Conservation (phyloP, 78 protist species). For the Salpingoeca rosetta region DNA sequence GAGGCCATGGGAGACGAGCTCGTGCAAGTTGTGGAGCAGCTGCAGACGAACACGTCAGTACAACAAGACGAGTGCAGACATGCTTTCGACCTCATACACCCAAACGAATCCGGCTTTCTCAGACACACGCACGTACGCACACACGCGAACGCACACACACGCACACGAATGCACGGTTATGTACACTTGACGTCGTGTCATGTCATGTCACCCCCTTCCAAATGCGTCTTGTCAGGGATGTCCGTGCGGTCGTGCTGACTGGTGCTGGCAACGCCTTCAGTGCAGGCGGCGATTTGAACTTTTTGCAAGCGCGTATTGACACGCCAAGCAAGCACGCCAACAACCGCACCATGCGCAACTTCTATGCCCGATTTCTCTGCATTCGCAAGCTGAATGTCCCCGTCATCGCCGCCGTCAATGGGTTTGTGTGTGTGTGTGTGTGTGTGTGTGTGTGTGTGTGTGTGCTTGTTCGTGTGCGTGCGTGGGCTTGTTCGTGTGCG, state of each 20-base stretch:
- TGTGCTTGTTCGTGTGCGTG: neutral
- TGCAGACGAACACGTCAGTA: neutral
- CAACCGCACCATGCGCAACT: slow-evolving; percentile 3
- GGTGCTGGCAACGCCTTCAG: slow-evolving; percentile 28
- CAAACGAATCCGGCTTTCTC: too few species aligned
- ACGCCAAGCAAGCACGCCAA: too few species aligned
- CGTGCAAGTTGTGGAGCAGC: neutral
- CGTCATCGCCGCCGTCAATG: slow-evolving; percentile 32
- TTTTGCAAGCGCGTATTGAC: slow-evolving; percentile 4
- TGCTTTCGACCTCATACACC: neutral
- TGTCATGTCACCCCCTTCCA: neutral
- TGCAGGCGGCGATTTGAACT: slow-evolving; percentile 44
- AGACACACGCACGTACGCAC: neutral
- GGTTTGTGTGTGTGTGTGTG: neutral
- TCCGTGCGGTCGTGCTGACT: slow-evolving; percentile 33
- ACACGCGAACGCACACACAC: neutral
- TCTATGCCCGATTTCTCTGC: slow-evolving; percentile 23
- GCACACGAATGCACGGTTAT: neutral
- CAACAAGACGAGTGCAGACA: neutral
- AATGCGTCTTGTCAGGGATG: neutral
- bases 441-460: neutral
- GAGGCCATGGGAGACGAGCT: neutral
- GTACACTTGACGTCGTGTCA: neutral
- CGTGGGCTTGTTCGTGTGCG: neutral
- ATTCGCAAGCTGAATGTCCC: slow-evolving; percentile 32